Evolutionary conservation across 2,329 filamentous ascomycete species (phyloP), one percentile per base, ranked within the genome.

Genomic region (Trematosphaeria pertusa): DNA sequence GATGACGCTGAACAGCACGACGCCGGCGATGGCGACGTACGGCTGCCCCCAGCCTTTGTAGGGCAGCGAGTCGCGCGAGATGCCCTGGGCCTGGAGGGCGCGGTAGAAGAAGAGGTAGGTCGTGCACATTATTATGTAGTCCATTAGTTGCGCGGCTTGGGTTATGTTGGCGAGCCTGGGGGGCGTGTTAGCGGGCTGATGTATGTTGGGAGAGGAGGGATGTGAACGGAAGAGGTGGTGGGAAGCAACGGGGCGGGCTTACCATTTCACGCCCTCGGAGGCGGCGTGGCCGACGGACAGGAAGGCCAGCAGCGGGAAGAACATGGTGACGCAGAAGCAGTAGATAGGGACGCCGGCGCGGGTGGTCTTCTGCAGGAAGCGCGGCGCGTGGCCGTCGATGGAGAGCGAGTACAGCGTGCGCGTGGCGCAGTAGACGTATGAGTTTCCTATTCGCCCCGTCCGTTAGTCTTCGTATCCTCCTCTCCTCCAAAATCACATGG

Each of bases 251-350:
- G 24, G 12, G 24, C 24, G 24, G 24, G 24, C 24, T 12, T 28
- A 28, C 24, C 87, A 90, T 45, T 78, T 77, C 50, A 91, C 74
- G 1, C 90, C 88, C 12, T 84, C 80, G 2, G 86, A 80, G 0
- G 84, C 78, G 43, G 78, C 78, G 47, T 81, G 78, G 11, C 81
- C 85, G 18, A 91, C 79, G 69, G 91, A 86, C 34, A 91, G 75
- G 69, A 90, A 92, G 4, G 84, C 80, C 6, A 93, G 75, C 1
- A 89, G 73, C 1, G 85, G 80, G 55, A 92, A 83, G 3, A 81
- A 65, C 14, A 89, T 76, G 0, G 88, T 87, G 22, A 84, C 69
- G 1, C 68, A 58, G 18, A 91, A 86, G 59, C 84, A 88, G 67
- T 87, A 88, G 46, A 89, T 77, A 0, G 89, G 89, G 0, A 92